phyloP scores from a whole-genome alignment of 345 rosid species.

The Xanthoceras sorbifolium region DNA sequence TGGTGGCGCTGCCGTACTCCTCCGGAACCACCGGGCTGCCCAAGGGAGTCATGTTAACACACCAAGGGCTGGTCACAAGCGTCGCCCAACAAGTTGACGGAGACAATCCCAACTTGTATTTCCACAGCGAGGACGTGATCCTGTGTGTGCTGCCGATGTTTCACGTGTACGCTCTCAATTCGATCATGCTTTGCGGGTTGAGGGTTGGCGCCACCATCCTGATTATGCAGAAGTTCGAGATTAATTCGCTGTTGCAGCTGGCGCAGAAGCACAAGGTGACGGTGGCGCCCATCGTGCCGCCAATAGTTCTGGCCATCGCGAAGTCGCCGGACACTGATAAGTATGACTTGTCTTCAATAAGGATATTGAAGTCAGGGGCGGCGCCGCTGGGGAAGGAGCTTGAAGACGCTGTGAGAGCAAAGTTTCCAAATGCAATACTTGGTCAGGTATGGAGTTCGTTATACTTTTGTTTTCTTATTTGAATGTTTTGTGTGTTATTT shows the following conservation, averaged over 20 bases:
- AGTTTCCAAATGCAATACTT: slow-evolving; percentile 72
- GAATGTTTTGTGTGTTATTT: not conserved
- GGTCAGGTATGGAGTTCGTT: slow-evolving; percentile 64
- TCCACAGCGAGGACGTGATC: slow-evolving; percentile 67
- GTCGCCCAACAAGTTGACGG: slow-evolving; percentile 95
- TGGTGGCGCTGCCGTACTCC: slow-evolving; percentile 86
- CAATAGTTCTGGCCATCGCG: slow-evolving; percentile 68
- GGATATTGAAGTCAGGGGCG: slow-evolving; percentile 77
- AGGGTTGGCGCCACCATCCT: slow-evolving; percentile 83
- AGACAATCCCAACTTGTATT: slow-evolving; percentile 84
- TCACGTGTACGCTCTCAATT: slow-evolving; percentile 74
- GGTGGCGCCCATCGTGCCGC: slow-evolving; percentile 82
- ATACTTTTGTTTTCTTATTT: not conserved
- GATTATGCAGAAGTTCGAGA: slow-evolving; percentile 85
- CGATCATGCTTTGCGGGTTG: slow-evolving; percentile 70
- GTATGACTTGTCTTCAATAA: slow-evolving; percentile 68
- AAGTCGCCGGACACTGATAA: slow-evolving; percentile 57
- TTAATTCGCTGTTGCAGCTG: slow-evolving; percentile 49
- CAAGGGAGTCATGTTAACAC: slow-evolving; percentile 93
- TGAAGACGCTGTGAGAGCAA: slow-evolving; percentile 68
- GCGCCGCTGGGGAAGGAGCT: slow-evolving; percentile 94
- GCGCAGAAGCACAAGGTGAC: slow-evolving; percentile 66
- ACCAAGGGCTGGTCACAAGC: slow-evolving; percentile 72
- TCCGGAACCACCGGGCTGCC: slow-evolving; percentile 97
- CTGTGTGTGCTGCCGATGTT: slow-evolving; percentile 78